Evolutionary conservation across 2,329 filamentous ascomycete genomes (phyloP), one percentile per base, ranked within the genome.

Genomic region (Pseudogymnoascus destructans): DNA sequence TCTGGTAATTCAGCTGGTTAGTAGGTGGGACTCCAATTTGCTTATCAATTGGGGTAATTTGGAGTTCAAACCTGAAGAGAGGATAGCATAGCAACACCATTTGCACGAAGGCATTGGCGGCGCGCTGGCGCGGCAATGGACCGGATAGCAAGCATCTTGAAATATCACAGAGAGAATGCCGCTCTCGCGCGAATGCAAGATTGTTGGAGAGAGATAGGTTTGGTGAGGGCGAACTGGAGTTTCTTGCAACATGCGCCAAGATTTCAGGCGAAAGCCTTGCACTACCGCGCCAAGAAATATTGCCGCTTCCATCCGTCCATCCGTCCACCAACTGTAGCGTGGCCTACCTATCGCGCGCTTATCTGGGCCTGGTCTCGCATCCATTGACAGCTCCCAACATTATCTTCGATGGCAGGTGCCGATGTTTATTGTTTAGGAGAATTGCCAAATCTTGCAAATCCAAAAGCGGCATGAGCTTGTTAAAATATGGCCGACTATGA

Each of bases 81-180:
- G 19, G 56, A 57, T 30, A 8, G 33, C 56, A 57, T 52, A 54
- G 46, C 46, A 52, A 52, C 23, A 68, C 79, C 77, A 69, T 82
- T 79, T 69, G 81, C 79, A 73, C 85, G 84, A 73, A 91, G 76
- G 79, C 82, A 88, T 77, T 95, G 88, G 74, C 80, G 76, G 73
- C 87, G 82, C 73, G 83, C 81, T 70, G 88, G 85, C 69, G 81
- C 81, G 73, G 84, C 82, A 73, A 91, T 81, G 68, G 84, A 82
- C 76, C 89, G 86, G 72, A 87, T 77, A 75, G 87, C 84, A 75
- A 95, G 79, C 90, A 95, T 95, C 70, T 72, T 86, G 79, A 74
- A 66, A n/a, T 46, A 59, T 59, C 56, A 33, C 40, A 55, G 58
- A 57, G 60, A 58, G 59, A 59, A 62, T 60, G 60, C 57, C 57